Evolutionary conservation across 2,329 filamentous ascomycete species (phyloP).

Genomic region (Rhytidhysteron rufulum): DNA sequence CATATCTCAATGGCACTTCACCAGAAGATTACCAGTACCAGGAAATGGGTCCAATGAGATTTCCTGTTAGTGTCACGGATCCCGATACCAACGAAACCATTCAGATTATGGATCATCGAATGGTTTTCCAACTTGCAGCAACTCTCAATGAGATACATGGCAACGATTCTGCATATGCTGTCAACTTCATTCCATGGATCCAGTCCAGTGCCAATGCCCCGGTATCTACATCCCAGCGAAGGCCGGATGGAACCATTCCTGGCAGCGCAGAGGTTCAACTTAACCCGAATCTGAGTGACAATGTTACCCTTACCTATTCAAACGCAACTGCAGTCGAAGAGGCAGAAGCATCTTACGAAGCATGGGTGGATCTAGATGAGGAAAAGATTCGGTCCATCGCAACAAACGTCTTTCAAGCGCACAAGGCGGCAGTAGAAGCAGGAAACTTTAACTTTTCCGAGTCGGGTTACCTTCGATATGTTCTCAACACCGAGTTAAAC

Average conservation of each 20-base stretch:
- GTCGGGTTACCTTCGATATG: slow-evolving; percentile 59
- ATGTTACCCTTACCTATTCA: slow-evolving; percentile 20
- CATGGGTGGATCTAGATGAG: slow-evolving; percentile 30
- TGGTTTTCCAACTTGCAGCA: slow-evolving; percentile 61
- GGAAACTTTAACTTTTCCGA: slow-evolving; percentile 64
- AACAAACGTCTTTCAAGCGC: slow-evolving; percentile 49
- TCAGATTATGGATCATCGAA: slow-evolving; percentile 59
- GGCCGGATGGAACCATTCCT: slow-evolving; percentile 52
- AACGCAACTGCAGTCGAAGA: slow-evolving; percentile 32
- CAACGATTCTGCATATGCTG: slow-evolving; percentile 44
- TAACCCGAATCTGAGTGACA: slow-evolving; percentile 40
- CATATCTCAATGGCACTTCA: slow-evolving; percentile 56
- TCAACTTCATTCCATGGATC: slow-evolving; percentile 63
- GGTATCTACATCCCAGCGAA: slow-evolving; percentile 44
- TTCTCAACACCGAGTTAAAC: slow-evolving; percentile 52
- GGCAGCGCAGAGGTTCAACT: slow-evolving; percentile 46
- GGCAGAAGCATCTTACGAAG: slow-evolving; percentile 38
- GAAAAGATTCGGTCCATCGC: slow-evolving; percentile 31
- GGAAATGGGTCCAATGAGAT: slow-evolving; percentile 64
- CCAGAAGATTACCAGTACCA: slow-evolving; percentile 64
- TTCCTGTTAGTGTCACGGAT: slow-evolving; percentile 52
- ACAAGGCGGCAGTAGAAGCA: slow-evolving; percentile 51
- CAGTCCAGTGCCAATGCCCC: slow-evolving; percentile 55
- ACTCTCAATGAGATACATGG: slow-evolving; percentile 59
- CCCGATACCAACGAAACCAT: slow-evolving; percentile 53